phyloP scores from a whole-genome alignment of 441 rosid species.

The Mallotus repandus region DNA sequence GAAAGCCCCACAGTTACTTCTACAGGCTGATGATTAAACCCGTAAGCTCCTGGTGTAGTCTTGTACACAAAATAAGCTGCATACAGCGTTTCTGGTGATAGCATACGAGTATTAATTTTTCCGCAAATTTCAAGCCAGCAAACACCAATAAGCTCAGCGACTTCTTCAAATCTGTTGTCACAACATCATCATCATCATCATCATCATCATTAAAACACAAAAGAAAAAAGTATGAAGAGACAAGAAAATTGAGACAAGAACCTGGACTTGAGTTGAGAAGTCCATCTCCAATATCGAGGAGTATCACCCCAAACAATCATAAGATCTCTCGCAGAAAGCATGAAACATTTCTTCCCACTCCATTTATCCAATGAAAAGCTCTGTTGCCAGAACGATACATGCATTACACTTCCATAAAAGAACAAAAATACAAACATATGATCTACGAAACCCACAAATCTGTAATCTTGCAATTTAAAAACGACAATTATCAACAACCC shows the following conservation, averaged over 20 bases:
- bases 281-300: constrained; percentile 60
- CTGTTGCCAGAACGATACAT: constrained; percentile 24
- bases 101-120: constrained; percentile 33
- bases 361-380: constrained; percentile 58
- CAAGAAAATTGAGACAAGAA: constrained; percentile 6
- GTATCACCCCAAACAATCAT: constrained; percentile 50
- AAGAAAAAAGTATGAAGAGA: too few species aligned
- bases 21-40: constrained; percentile 40
- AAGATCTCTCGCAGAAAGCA: constrained; percentile 64
- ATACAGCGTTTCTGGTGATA: constrained; percentile 45
- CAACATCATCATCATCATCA: background rate
- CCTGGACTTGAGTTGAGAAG: constrained; percentile 40
- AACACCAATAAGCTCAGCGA: constrained; percentile 51
- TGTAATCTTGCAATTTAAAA: too few species aligned
- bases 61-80: constrained; percentile 49
- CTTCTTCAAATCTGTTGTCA: constrained; percentile 32
- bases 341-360: constrained; percentile 52
- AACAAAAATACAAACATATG: too few species aligned
- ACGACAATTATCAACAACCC: too few species aligned
- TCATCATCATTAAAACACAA: too few species aligned
- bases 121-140: constrained; percentile 68
- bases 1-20: constrained; percentile 44
- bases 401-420: too few species aligned
- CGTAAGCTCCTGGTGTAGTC: constrained; percentile 14
- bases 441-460: too few species aligned